phyloP scores from a whole-genome alignment of 345 rosid species.

The Eucalyptus erythrocorys region DNA sequence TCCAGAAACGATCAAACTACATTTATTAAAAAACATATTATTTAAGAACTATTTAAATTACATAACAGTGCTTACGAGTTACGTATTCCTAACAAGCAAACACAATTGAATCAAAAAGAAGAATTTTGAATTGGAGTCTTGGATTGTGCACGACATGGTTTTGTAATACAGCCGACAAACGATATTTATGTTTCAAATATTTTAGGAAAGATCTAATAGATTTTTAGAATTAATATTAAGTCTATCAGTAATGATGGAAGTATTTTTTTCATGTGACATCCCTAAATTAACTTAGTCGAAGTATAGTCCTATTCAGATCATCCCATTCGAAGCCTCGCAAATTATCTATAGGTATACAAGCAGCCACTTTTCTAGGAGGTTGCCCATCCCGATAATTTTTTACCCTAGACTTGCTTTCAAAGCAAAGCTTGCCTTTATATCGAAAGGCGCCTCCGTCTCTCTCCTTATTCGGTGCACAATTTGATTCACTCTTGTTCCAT shows the following conservation, averaged over 20 bases:
- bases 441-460: rapidly evolving
- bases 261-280: not conserved
- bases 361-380: rapidly evolving
- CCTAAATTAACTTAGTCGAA: too few relatives aligned
- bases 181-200: not conserved
- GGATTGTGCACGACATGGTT: not conserved
- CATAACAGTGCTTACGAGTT: not conserved
- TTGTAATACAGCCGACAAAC: not conserved
- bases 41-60: not conserved
- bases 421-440: too few relatives aligned
- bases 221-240: not conserved
- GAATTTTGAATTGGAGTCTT: not conserved
- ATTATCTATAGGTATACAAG: not conserved
- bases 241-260: not conserved
- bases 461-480: rapidly evolving
- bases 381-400: rapidly evolving
- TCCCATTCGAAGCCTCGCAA: not conserved
- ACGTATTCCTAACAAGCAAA: not conserved
- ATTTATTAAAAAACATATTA: not conserved
- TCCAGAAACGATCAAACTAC: not conserved
- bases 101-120: not conserved
- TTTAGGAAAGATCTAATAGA: not conserved
- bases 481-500: too few relatives aligned
- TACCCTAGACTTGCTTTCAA: not conserved
- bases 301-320: rapidly evolving